Base-by-base conservation (phyloP, 2,329 filamentous ascomycete species). In the Colletotrichum liaoningense region DNA sequence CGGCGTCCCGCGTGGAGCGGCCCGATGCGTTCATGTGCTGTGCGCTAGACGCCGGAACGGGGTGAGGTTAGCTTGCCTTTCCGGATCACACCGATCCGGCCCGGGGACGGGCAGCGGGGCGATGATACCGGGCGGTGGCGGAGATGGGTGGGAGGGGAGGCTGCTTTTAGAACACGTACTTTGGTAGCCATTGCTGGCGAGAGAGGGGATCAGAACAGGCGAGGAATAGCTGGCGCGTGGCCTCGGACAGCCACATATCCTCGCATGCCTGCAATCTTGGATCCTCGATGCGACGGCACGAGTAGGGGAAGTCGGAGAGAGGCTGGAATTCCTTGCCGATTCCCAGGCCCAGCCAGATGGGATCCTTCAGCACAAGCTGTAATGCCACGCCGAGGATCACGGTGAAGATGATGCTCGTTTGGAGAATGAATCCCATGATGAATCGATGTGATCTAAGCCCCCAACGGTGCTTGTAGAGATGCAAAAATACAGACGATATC, bases 191-290 rank as follows among this genome's bases (percentile, higher is more conserved):
- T 24, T 49, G 71, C n/a, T 19, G 35, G 19, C 79, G 72, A 0
- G 63, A 58, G 7, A 70, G 38, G 2, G 76, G 33, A 9, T 79
- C 77, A 1, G 79, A 79, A 72, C 80, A 81, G 9, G 79, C 79
- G 6, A 81, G 77, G 63, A 80, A 81, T 11, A 81, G 72, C 56
- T 78, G 76, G 14, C 79, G 75, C n/a, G 78, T 79, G 24, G 72
- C 35, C 63, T 80, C 78, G 16, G 78, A 80, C 1, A 81, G 63
- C 79, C 78, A 81, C 79, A 81, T 79, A 55, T 81, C 80, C 74
- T 81, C 80, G 74, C 79, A 81, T 63, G 71, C 67, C 54, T 79
- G 76, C 26, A 81, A 70, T 24, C 69, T 70, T n/a, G 75, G 71
- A 55, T 81, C 68, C 19, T 77, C 59, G 16, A 81, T 77, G 33